Evolutionary conservation across 306 rosid species (phyloP).

Genomic region (Cucumis hystrix): DNA sequence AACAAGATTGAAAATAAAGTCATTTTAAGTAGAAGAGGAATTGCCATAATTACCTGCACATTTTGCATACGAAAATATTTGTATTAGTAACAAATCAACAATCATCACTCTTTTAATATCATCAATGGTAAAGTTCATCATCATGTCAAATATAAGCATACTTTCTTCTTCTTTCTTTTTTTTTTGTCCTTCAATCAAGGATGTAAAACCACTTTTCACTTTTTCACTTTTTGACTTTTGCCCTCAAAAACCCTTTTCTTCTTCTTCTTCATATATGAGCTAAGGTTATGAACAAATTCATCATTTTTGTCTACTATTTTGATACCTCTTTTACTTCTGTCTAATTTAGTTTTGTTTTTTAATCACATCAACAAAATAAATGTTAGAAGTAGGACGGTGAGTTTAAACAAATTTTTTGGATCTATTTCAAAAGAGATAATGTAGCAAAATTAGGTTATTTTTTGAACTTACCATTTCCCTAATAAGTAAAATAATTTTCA

Average conservation of each 20-base stretch:
- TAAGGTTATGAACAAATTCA: not conserved
- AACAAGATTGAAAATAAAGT: constrained; percentile 21
- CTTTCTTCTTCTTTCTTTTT: too few species aligned
- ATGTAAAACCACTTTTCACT: not conserved
- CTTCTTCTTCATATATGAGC: not conserved
- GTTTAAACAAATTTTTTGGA: too few species aligned
- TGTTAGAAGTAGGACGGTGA: too few species aligned
- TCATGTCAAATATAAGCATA: not conserved
- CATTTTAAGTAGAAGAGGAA: constrained; percentile 28
- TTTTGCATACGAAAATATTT: constrained; percentile 1
- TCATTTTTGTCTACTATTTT: not conserved
- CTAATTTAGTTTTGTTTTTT: not conserved
- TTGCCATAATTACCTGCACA: constrained; percentile 67
- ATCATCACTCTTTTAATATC: not conserved
- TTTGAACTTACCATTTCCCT: too few species aligned
- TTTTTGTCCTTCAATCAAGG: not conserved
- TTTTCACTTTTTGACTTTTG: not conserved
- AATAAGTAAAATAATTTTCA: too few species aligned
- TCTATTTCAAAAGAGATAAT: too few species aligned
- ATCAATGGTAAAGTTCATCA: not conserved
- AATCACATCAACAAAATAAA: too few species aligned
- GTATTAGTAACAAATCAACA: constrained; percentile 3
- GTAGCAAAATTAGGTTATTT: too few species aligned
- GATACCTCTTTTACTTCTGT: not conserved
- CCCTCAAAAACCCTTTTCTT: not conserved